Conservation (phyloP, 1,139 yeast species). For the Geotrichum carabidarum region DNA sequence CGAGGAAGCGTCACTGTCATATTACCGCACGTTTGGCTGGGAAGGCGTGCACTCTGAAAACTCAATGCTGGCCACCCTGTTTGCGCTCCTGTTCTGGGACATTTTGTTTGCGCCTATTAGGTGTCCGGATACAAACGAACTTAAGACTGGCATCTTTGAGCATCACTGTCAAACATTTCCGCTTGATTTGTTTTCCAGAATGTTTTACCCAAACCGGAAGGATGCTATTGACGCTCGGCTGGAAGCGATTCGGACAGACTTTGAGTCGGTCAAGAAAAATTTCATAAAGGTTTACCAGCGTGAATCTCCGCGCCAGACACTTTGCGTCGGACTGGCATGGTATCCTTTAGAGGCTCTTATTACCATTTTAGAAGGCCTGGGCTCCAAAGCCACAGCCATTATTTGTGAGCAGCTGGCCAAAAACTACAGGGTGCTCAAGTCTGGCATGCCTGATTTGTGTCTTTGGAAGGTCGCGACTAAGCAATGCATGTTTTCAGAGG, state of each 20-base stretch:
- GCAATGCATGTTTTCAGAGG: conserved; percentile 23
- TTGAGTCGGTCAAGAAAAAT: conserved; percentile 12
- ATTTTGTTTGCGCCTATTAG: conserved; percentile 26
- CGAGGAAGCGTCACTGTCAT: conserved; percentile 35
- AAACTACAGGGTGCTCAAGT: conserved; percentile 31
- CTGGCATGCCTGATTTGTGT: conserved; percentile 41
- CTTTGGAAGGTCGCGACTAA: conserved; percentile 29
- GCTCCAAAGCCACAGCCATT: conserved; percentile 24
- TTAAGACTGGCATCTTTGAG: conserved; percentile 26
- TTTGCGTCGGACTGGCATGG: conserved; percentile 37
- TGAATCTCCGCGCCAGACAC: conserved; percentile 22
- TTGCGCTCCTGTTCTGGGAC: conserved; percentile 34
- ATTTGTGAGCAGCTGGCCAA: conserved; percentile 31
- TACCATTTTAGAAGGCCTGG: conserved; percentile 32
- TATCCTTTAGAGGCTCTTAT: conserved; percentile 28
- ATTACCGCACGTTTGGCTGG: conserved; percentile 34
- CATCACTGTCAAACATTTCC: conserved; percentile 38
- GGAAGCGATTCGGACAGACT: conserved; percentile 8
- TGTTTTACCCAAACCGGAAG: conserved; percentile 25
- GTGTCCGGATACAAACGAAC: conserved; percentile 7
- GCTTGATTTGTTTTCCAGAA: conserved; percentile 29
- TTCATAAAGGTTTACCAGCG: conserved; percentile 16
- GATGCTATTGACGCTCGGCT: conserved; percentile 26
- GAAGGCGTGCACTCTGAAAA: conserved; percentile 39
- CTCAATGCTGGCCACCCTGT: conserved; percentile 33